These are phyloP conservation scores for Apiospora koreana DNA, from an alignment of 2,329 filamentous ascomycete genomes.

Conservation along the genomic window DNA sequence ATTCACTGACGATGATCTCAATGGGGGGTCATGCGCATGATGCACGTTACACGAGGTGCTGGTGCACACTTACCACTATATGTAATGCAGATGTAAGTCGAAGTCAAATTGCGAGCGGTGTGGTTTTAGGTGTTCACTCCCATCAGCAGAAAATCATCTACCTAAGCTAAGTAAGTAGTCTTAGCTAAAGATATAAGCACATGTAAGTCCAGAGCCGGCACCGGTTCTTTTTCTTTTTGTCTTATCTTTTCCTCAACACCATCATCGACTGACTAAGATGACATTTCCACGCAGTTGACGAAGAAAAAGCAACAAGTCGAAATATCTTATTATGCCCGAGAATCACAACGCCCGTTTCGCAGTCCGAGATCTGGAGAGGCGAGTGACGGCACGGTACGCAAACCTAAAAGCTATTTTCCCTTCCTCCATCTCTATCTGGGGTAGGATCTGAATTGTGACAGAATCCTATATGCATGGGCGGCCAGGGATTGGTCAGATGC, in stretches of 20 bases:
- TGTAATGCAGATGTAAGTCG: constrained; percentile 7
- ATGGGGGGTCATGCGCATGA: background rate
- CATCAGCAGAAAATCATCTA: background rate
- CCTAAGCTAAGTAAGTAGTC: too few species aligned
- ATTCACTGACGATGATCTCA: background rate
- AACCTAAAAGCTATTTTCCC: background rate
- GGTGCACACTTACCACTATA: background rate
- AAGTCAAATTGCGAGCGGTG: background rate
- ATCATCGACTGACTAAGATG: background rate
- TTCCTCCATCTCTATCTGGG: background rate
- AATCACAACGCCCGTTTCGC: background rate
- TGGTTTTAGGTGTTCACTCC: constrained; percentile 7
- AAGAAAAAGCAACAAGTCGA: background rate
- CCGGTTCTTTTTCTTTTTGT: background rate
- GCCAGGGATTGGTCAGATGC: constrained; percentile 4
- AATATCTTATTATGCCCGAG: background rate
- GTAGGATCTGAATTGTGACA: constrained; percentile 5
- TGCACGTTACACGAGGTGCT: background rate
- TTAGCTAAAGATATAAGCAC: background rate
- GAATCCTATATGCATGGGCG: constrained; percentile 3
- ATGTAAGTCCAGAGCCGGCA: background rate
- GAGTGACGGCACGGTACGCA: constrained; percentile 1
- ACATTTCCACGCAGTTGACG: background rate
- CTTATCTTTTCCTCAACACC: background rate
- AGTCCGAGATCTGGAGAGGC: background rate